Percentiles rank a stretch among this genome's conserved stretches.
Evolutionary conservation across 768 basidiomycete species (phyloP).

Genomic region (Rhodotorula kratochvilovae): DNA sequence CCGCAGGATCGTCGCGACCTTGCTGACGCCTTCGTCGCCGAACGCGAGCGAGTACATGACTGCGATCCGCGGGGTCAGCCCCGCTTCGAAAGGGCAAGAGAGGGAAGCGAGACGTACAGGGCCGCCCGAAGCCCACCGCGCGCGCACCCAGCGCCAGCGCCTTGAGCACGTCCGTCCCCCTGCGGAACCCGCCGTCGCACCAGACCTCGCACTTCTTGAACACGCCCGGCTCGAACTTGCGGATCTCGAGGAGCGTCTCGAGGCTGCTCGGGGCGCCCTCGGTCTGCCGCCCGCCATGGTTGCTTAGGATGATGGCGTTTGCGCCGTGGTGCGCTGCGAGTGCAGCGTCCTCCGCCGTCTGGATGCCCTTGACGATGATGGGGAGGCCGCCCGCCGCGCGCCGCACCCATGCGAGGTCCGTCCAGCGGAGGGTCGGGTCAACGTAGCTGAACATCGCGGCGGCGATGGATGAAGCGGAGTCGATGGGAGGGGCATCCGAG

Average conservation of each 20-base stretch:
- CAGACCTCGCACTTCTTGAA: slow-evolving; percentile 52
- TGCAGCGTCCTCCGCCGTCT: slow-evolving; percentile 62
- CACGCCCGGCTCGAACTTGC: slow-evolving; percentile 49
- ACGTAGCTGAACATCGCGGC: slow-evolving; percentile 40
- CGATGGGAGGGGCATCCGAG: background rate
- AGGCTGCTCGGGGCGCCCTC: slow-evolving; percentile 42
- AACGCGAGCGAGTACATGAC: slow-evolving; percentile 50
- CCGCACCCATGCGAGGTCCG: slow-evolving; percentile 36
- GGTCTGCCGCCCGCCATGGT: slow-evolving; percentile 65
- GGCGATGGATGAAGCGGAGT: slow-evolving; percentile 32
- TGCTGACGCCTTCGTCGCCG: slow-evolving; percentile 47
- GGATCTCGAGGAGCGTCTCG: slow-evolving; percentile 49
- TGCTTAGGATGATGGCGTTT: slow-evolving; percentile 81
- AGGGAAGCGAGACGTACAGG: slow-evolving; percentile 56
- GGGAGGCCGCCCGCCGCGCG: slow-evolving; percentile 44
- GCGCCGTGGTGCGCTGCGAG: slow-evolving; percentile 77
- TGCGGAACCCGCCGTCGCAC: slow-evolving; percentile 53
- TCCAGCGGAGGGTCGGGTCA: slow-evolving; percentile 30
- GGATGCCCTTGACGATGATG: slow-evolving; percentile 49
- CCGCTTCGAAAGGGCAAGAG: too few relatives aligned
- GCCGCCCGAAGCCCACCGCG: slow-evolving; percentile 84
- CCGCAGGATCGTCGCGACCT: slow-evolving; percentile 45
- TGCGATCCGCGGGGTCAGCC: background rate
- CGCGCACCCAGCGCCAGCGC: slow-evolving; percentile 62
- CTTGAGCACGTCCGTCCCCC: slow-evolving; percentile 55